Percentiles rank a stretch among this genome's conserved stretches.
Conservation (phyloP, 768 basidiomycete genomes). For the Lenzites betulinus region DNA sequence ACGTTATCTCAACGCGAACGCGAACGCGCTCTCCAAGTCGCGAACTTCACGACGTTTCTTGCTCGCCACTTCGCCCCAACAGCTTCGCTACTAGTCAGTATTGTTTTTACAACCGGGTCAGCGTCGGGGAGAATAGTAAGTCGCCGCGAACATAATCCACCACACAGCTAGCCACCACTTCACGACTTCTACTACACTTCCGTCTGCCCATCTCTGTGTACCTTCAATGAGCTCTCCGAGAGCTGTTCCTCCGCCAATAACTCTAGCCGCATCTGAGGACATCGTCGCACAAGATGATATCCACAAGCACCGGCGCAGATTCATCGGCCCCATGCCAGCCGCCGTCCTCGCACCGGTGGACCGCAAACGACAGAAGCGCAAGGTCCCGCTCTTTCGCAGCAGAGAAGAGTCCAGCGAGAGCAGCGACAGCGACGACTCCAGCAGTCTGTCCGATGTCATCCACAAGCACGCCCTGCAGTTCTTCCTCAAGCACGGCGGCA, state of each 20-base stretch:
- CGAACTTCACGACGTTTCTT: too few relatives aligned
- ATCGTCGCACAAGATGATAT: constrained; percentile 21
- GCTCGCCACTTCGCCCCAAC: too few relatives aligned
- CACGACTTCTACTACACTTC: too few relatives aligned
- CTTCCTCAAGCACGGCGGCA: constrained; percentile 66
- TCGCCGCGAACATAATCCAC: too few relatives aligned
- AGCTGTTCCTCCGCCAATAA: not conserved
- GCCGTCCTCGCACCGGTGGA: constrained; percentile 43
- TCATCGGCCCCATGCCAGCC: constrained; percentile 79
- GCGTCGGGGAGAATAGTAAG: too few relatives aligned
- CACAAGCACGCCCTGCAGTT: constrained; percentile 63
- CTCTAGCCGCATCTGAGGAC: not conserved
- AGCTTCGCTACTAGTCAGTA: too few relatives aligned
- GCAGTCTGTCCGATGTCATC: constrained; percentile 48
- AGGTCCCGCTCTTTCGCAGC: constrained; percentile 7
- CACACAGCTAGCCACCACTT: too few relatives aligned
- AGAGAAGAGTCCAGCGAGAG: constrained; percentile 28
- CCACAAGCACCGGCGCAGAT: constrained; percentile 55
- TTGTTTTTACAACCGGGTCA: too few relatives aligned
- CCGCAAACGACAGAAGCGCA: constrained; percentile 19
- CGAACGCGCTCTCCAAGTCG: too few relatives aligned
- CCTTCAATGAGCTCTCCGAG: too few relatives aligned
- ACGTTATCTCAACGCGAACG: too few relatives aligned
- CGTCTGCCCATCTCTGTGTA: too few relatives aligned
- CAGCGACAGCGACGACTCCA: constrained; percentile 33